Base-by-base conservation (phyloP, 1,284 basidiomycete species). In the Schizophyllum amplum region DNA sequence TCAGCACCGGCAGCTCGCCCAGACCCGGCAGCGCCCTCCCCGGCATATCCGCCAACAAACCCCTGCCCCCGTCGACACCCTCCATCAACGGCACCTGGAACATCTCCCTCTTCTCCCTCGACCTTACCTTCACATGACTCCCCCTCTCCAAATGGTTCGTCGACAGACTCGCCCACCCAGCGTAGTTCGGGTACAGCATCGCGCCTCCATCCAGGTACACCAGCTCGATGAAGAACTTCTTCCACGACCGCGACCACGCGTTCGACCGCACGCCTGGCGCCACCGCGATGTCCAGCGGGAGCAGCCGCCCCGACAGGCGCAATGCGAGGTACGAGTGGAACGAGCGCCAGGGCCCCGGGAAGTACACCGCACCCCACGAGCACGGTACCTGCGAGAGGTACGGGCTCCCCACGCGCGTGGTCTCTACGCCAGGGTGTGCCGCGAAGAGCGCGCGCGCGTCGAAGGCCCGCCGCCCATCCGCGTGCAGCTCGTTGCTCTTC, bases 311-410 rank as follows among this genome's bases (percentile, higher is more conserved):
- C 4, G 81, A 78, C 23, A 91, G 78, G n/a, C 90, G 82, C 24
- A 79, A 66, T 33, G 80, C 65, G 56, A 93, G 80, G 65, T 89
- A 93, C 51, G 75, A 71, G 68, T 93, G 89, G 67, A 93, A 93
- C 67, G 90, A 87, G 60, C 81, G 78, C 90, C 90, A 93, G 62
- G 86, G 84, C 62, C 89, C 81, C 2, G 91, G 90, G 67, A 93
- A 93, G 72, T 92, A 93, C 49, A 90, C 75, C 1, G 89, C 91
- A n/a, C 90, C 91, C 91, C 90, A 93, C 68, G 87, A 90, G 69
- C 91, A 93, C 0, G 90, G 91, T 13, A 92, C 82, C 60, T 88
- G 86, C 0, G 89, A 91, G 33, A 92, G 79, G 67, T 91, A 93
- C 0, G 91, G 90, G 0, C 82, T 85, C 4, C 76, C 70, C 0